Base-by-base conservation (phyloP, 2,329 filamentous ascomycete genomes). In the Gaeumannomyces tritici region DNA sequence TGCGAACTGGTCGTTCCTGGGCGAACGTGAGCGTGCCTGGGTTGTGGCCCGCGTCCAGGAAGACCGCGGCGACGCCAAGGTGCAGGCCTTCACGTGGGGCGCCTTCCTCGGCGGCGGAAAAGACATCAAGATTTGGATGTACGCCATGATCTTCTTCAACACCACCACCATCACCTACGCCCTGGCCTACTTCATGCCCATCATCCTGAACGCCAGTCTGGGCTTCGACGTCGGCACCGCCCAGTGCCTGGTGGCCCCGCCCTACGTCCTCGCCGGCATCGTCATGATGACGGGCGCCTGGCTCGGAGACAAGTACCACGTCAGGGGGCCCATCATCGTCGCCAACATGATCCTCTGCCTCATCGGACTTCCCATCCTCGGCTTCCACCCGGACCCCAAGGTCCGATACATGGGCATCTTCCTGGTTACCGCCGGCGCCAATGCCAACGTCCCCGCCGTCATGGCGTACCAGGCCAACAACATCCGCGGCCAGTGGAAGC, bases 401-500 rank as follows among this genome's bases (percentile, higher is more conserved):
- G 83, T 86, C 12, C 83, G 88, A 57, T 92, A 91, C 73, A 86
- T 90, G 65, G 89, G 89, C 62, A 82, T 91, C 63, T 93, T 93
- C 76, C 76, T 93, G 59, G 82, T 85, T n/a, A 88, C 89, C 0
- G 88, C 89, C 0, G 90, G 89, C 9, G 86, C 87, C 66, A 92
- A 92, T 73, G 83, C 87, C 66, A 95, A 95, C 71, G 80, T 93
- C 5, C 91, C 91, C 0, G 80, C 85, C 1, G 79, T 85, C 57
- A 85, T 96, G 77, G 83, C 89, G 0, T 95, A 91, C 76, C 90
- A 93, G 76, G 89, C 90, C 55, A 95, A 93, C 76, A 96, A 96
- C 74, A 88, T 96, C 70, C 86, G 89, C 61, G 91, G 90, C 0
- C 90, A 95, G 75, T 96, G 90, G 90, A 96, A 93, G 77, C 85